Evolutionary conservation across 345 rosid species (phyloP).

Genomic region (Laguncularia racemosa): DNA sequence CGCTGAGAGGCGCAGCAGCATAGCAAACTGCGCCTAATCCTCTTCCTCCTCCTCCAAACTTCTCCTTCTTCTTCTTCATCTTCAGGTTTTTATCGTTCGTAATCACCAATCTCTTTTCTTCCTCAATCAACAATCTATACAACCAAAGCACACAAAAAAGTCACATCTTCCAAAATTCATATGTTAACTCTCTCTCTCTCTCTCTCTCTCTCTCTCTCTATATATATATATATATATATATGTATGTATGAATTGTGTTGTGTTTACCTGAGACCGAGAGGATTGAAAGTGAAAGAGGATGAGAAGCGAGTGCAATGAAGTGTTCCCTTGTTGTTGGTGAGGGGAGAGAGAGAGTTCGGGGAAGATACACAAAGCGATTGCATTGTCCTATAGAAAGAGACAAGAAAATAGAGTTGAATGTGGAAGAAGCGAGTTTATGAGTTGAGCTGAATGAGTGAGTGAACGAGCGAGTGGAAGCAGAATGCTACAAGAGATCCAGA

Average conservation of each 20-base stretch:
- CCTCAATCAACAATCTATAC: neutral
- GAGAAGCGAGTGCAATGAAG: slow-evolving; percentile 11
- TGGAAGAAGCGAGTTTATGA: too few relatives aligned
- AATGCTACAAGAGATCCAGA: too few relatives aligned
- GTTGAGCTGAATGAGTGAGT: too few relatives aligned
- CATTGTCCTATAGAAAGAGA: slow-evolving; percentile 18
- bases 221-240: neutral
- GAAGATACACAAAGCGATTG: slow-evolving; percentile 11
- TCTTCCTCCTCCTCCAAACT: slow-evolving; percentile 20
- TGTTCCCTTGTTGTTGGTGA: slow-evolving; percentile 6
- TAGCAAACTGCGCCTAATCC: slow-evolving; percentile 52
- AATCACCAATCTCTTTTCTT: slow-evolving; percentile 29
- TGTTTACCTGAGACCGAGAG: slow-evolving; percentile 52
- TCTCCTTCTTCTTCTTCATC: slow-evolving; percentile 21
- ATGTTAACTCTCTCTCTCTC: too few relatives aligned
- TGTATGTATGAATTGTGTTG: neutral
- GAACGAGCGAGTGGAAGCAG: too few relatives aligned
- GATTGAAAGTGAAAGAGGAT: slow-evolving; percentile 35
- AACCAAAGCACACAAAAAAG: neutral
- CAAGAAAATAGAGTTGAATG: slow-evolving; percentile 17
- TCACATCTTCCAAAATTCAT: too few relatives aligned
- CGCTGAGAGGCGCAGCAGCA: slow-evolving; percentile 49
- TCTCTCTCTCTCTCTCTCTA: too few relatives aligned
- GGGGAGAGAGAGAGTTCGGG: slow-evolving; percentile 7
- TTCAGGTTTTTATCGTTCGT: slow-evolving; percentile 12